A percentile compares a stretch with the other conserved stretches of the same genome.
Evolutionary conservation across 257 asterid genomes (phyloP).

Genomic region (Nicotiana tabacum): DNA sequence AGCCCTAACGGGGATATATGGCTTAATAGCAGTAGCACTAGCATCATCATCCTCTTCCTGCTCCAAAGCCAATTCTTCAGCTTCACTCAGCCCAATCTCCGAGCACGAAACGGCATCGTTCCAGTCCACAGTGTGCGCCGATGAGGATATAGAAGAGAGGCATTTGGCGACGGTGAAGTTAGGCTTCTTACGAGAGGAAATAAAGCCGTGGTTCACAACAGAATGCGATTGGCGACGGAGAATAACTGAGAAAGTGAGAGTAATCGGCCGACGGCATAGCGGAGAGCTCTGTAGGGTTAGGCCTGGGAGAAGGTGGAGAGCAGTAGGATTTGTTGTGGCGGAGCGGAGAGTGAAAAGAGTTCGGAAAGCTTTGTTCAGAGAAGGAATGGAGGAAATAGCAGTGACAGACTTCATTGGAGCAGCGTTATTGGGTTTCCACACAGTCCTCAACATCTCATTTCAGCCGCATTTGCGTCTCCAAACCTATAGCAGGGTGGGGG

Average conservation of each 20-base stretch:
- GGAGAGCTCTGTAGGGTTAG: background rate
- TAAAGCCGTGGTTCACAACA: conserved; percentile 8
- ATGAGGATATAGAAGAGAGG: conserved; percentile 45
- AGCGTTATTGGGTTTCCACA: conserved; percentile 12
- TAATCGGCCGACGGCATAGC: background rate
- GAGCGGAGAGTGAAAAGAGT: conserved; percentile 14
- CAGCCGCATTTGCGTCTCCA: background rate
- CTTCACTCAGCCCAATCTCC: conserved; percentile 19
- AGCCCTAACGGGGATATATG: conserved; percentile 78
- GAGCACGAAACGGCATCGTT: conserved; percentile 35
- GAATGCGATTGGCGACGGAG: conserved; percentile 13
- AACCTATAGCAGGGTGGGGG: background rate
- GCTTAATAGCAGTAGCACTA: conserved; percentile 29
- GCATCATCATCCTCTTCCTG: conserved; percentile 37
- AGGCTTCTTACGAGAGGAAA: conserved; percentile 22
- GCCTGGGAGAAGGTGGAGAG: background rate
- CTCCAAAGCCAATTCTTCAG: conserved; percentile 17
- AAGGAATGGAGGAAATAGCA: conserved; percentile 5
- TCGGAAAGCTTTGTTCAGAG: conserved; percentile 14
- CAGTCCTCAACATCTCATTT: background rate
- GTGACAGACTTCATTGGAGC: conserved; percentile 11
- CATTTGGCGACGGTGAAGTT: conserved; percentile 33
- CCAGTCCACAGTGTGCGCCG: conserved; percentile 42
- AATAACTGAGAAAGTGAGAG: conserved; percentile 9
- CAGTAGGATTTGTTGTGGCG: background rate